Base-by-base conservation (phyloP, 306 rosid species). In the Cucumis melo region DNA sequence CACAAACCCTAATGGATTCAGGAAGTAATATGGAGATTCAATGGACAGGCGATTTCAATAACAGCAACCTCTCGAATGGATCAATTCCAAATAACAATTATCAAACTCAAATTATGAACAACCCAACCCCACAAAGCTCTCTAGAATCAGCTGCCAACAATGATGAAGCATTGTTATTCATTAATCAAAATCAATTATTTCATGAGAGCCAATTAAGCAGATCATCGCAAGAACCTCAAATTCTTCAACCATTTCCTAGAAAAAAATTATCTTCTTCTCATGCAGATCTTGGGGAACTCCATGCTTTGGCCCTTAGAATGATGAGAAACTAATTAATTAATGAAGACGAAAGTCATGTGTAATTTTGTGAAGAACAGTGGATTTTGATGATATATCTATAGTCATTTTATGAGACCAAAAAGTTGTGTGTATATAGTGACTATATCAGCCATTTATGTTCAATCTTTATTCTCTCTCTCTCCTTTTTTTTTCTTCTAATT, bases 271-370 rank as follows among this genome's bases (percentile, higher is more conserved):
- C 70, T 7, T 9, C 70, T 32, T 80, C 78, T 70, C 77, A 74
- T 48, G 75, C 21, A 78, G 94, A 91, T 73, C 80, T 91, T 87
- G 94, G 97, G 29, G 99, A 95, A 86, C 92, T 95, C 79, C 97
- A 95, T 76, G 92, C 87, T 63, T 73, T 95, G 73, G 99, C 99
- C 34, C 86, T 92, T 19, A 83, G 98, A 84, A 95, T 95, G 99
- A 95, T 90, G 97, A 92, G 96, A 82, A 92, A 86, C 74, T 89
- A 79, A 71, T 44, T 44, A 42, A 17, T 36, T 3, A 0, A 66
- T 32, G 17, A 64, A 8, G 38, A 3, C 16, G 16, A 51, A 51
- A 8, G 16, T 32, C 36, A 32, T 32, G 36, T 68, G 6, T 68
- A 2, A 21, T 70, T 15, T 1, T 20, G 2, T 51, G 19, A 51